Percentiles rank a stretch among this genome's conserved stretches.
Conservation (phyloP, 495 filamentous ascomycete species). For the Aspergillus bridgeri region DNA sequence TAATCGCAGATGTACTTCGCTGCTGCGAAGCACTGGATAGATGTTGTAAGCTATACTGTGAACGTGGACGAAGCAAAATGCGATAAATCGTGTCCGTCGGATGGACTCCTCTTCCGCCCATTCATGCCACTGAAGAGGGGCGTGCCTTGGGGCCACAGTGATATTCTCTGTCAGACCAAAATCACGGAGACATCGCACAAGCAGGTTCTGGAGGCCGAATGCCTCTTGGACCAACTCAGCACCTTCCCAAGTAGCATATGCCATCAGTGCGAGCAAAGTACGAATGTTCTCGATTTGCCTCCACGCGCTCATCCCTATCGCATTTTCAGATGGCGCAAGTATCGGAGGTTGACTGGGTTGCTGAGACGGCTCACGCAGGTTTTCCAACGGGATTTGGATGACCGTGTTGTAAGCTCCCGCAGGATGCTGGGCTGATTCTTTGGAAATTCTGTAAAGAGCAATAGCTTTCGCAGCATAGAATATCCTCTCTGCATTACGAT, state of each 20-base stretch:
- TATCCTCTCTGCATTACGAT: conserved; percentile 33
- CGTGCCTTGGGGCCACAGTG: conserved; percentile 16
- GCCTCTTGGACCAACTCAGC: conserved; percentile 38
- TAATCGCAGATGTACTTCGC: conserved; percentile 36
- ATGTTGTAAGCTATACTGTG: conserved; percentile 40
- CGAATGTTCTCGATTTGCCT: conserved; percentile 36
- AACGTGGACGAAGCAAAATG: conserved; percentile 40
- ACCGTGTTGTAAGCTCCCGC: conserved; percentile 5
- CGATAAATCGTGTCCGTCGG: conserved; percentile 37
- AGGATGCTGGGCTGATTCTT: conserved; percentile 19
- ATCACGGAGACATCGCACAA: conserved; percentile 34
- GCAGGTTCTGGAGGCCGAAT: conserved; percentile 29
- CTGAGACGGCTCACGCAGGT: conserved; percentile 8
- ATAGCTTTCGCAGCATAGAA: conserved; percentile 36
- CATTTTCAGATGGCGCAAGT: conserved; percentile 14
- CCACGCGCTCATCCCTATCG: conserved; percentile 12
- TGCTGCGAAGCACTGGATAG: conserved; percentile 38
- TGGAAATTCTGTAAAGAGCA: conserved; percentile 27
- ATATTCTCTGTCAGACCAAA: conserved; percentile 29
- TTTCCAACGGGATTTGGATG: conserved; percentile 15
- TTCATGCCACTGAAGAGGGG: conserved; percentile 33
- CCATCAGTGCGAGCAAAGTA: conserved; percentile 35
- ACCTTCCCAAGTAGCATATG: conserved; percentile 39
- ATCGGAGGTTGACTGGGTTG: conserved; percentile 2
- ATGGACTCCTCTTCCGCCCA: conserved; percentile 39